Conservation (phyloP, 2,329 filamentous ascomycete genomes). For the Raffaelea ambrosiae region DNA sequence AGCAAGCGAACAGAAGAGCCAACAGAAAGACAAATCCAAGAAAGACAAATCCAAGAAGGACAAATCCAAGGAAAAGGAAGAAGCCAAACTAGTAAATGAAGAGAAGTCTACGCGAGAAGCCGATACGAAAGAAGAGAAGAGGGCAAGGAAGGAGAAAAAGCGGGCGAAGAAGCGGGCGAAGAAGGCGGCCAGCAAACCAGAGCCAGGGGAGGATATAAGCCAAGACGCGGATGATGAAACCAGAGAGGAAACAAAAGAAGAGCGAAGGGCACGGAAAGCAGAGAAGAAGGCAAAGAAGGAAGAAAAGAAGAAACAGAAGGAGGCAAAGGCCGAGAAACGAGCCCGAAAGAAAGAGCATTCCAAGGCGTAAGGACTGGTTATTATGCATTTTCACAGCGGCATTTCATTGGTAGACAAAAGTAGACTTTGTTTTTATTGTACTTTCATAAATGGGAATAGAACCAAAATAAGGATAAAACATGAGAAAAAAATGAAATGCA, state of each 20-base stretch:
- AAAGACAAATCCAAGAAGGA: constrained; percentile 21
- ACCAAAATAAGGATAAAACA: background rate
- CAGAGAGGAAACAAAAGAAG: constrained; percentile 15
- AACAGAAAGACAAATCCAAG: constrained; percentile 20
- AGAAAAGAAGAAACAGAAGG: constrained; percentile 20
- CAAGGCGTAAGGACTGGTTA: constrained; percentile 15
- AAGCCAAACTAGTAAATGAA: constrained; percentile 15
- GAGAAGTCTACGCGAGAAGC: constrained; percentile 22
- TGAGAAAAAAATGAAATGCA: too few species aligned
- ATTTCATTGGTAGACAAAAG: too few species aligned
- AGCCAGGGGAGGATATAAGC: constrained; percentile 5
- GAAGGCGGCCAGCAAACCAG: too few species aligned
- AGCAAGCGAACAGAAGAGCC: constrained; percentile 16
- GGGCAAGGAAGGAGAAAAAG: constrained; percentile 15
- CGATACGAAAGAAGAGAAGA: constrained; percentile 39
- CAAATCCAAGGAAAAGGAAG: constrained; percentile 20
- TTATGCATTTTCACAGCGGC: background rate
- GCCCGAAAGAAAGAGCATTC: constrained; percentile 4
- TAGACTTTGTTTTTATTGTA: too few species aligned
- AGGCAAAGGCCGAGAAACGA: constrained; percentile 14
- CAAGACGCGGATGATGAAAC: constrained; percentile 36
- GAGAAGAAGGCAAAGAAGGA: constrained; percentile 18
- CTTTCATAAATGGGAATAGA: constrained; percentile 3
- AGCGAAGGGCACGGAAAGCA: constrained; percentile 16
- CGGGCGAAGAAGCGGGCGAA: background rate